Conservation (phyloP, 768 basidiomycete genomes). For the Boletellus ananas region DNA sequence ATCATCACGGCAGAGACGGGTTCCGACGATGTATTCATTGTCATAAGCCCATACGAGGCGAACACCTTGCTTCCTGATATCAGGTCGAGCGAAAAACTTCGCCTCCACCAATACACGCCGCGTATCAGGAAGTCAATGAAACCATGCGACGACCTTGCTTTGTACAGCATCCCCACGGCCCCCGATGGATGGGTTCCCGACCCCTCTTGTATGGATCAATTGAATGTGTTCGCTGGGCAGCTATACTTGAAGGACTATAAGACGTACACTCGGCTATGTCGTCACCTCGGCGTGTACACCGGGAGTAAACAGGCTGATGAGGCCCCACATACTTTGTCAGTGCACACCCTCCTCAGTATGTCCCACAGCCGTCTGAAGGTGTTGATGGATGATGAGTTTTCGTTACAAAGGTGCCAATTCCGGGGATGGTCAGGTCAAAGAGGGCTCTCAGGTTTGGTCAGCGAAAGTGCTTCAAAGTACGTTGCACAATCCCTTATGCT, state of each 20-base stretch:
- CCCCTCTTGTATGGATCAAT: constrained; percentile 11
- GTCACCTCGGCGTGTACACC: constrained; percentile 24
- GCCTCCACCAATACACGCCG: constrained; percentile 42
- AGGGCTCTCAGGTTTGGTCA: no score
- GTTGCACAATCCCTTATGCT: no score
- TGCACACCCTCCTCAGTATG: no score
- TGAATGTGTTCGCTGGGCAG: constrained; percentile 33
- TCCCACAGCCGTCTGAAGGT: no score
- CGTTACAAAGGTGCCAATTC: no score
- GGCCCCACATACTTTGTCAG: no score
- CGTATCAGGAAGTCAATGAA: constrained; percentile 32
- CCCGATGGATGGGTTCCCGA: not conserved
- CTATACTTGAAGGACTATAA: constrained; percentile 28
- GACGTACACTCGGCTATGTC: constrained; percentile 26
- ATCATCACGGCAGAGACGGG: not conserved
- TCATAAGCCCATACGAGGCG: constrained; percentile 42
- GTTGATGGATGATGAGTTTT: no score
- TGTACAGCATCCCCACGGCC: no score
- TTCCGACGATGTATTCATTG: constrained; percentile 22
- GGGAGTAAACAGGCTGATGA: no score
- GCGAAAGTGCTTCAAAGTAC: no score
- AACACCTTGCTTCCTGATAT: no score
- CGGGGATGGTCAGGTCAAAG: no score
- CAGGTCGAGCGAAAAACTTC: constrained; percentile 24
- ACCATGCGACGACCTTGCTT: constrained; percentile 30